Conservation (phyloP, 2,329 filamentous ascomycete species). For the Calonectria henricotiae region DNA sequence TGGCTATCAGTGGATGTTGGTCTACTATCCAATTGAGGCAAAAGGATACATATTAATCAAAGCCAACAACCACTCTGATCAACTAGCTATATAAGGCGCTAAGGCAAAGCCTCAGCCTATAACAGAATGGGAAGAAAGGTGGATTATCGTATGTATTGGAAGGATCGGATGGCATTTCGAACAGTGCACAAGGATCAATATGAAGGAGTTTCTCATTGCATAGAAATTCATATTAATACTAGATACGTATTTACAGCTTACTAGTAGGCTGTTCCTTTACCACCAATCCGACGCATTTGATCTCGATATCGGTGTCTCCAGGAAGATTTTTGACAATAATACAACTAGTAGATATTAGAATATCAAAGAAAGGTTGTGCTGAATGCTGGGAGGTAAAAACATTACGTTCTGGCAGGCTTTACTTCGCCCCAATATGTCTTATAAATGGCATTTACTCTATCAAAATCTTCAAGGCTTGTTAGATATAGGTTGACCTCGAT, state of each 20-base stretch:
- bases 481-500: constrained; percentile 82
- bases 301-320: constrained; percentile 20
- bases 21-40: too few relatives aligned
- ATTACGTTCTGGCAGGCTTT: constrained; percentile 28
- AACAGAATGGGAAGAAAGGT: too few relatives aligned
- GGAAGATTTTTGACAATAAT: constrained; percentile 15
- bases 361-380: background rate
- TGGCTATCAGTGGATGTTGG: too few relatives aligned
- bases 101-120: too few relatives aligned
- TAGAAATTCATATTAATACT: background rate
- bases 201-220: too few relatives aligned
- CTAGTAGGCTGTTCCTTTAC: constrained; percentile 2
- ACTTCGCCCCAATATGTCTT: constrained; percentile 21
- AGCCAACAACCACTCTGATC: too few relatives aligned
- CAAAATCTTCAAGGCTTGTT: constrained; percentile 79
- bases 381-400: background rate
- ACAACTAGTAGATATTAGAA: background rate
- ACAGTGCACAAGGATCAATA: too few relatives aligned
- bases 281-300: constrained; percentile 21
- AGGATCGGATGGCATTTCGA: too few relatives aligned
- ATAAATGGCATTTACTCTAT: constrained; percentile 80
- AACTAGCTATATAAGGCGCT: too few relatives aligned
- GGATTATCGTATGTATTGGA: too few relatives aligned
- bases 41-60: too few relatives aligned
- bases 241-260: background rate